phyloP scores from a whole-genome alignment of 2,329 filamentous ascomycete genomes.

The Colletotrichum incanum region DNA sequence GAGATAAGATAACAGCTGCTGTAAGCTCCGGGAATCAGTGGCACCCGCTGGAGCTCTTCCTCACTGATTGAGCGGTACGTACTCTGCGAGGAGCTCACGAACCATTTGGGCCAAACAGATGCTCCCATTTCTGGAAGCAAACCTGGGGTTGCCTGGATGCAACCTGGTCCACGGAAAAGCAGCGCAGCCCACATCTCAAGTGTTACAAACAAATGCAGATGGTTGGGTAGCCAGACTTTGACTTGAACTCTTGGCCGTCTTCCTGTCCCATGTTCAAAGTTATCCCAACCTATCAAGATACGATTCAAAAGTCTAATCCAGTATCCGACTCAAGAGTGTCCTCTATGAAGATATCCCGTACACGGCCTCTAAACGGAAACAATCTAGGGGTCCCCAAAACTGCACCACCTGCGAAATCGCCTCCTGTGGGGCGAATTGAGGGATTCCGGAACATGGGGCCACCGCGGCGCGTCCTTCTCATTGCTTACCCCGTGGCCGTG shows the following conservation, averaged over 20 bases:
- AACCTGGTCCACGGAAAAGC: slow-evolving; percentile 20
- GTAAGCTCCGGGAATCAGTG: slow-evolving; percentile 34
- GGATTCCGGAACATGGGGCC: slow-evolving; percentile 28
- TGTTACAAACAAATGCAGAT: background rate
- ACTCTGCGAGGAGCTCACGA: background rate
- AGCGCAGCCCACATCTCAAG: slow-evolving; percentile 1
- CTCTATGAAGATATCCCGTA: slow-evolving; percentile 32
- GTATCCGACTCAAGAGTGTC: slow-evolving; percentile 23
- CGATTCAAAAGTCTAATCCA: background rate
- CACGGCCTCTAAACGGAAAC: slow-evolving; percentile 16
- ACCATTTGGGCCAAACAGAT: background rate
- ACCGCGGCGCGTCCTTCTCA: slow-evolving; percentile 36
- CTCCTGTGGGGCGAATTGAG: slow-evolving; percentile 32
- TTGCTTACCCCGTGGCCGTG: slow-evolving; percentile 40
- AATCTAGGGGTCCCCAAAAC: slow-evolving; percentile 9
- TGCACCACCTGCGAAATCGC: slow-evolving; percentile 10
- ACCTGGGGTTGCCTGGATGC: slow-evolving; percentile 32
- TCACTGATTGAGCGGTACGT: background rate
- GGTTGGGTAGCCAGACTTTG: background rate
- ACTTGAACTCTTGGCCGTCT: background rate
- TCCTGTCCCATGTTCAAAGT: background rate
- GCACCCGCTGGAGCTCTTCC: slow-evolving; percentile 15
- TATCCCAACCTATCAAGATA: background rate
- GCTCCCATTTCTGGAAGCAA: slow-evolving; percentile 17
- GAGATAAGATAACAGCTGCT: slow-evolving; percentile 42